Evolutionary conservation across 331 rosid genomes (phyloP).

Genomic region (Prunus yedoensis): DNA sequence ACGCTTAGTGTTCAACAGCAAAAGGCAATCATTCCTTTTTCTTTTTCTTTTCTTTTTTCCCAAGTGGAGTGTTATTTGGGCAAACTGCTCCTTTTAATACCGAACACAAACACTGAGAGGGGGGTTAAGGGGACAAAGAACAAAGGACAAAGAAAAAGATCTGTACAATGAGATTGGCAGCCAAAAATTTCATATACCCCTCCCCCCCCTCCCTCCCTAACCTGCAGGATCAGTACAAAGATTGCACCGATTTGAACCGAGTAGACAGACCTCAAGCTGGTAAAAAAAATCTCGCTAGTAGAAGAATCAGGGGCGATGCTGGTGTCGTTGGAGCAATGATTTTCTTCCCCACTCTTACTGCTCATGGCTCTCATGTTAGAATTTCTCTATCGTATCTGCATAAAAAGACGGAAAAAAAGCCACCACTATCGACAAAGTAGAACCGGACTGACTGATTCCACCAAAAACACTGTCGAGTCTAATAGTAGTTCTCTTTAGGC

Average conservation of each 20-base stretch:
- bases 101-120: slow-evolving; percentile 41
- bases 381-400: slow-evolving; percentile 31
- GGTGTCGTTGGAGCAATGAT: slow-evolving; percentile 19
- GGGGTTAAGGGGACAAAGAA: slow-evolving; percentile 22
- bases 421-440: slow-evolving; percentile 36
- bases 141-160: slow-evolving; percentile 21
- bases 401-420: slow-evolving; percentile 11
- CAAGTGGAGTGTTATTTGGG: slow-evolving; percentile 60
- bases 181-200: slow-evolving; percentile 57
- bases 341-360: slow-evolving; percentile 25
- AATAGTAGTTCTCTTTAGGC: slow-evolving; percentile 4
- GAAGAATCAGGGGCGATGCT: slow-evolving; percentile 25
- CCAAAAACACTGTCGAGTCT: slow-evolving; percentile 32
- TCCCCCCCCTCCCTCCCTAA: slow-evolving; percentile 10
- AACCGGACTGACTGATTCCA: slow-evolving; percentile 30
- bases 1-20: neutral
- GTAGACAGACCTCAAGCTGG: slow-evolving; percentile 43
- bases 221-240: slow-evolving; percentile 45
- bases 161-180: slow-evolving; percentile 74
- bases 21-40: slow-evolving; percentile 7
- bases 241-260: slow-evolving; percentile 43
- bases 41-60: neutral
- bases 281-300: slow-evolving; percentile 30
- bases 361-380: slow-evolving; percentile 34
- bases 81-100: slow-evolving; percentile 52